Conservation (phyloP, 768 basidiomycete species). For the Melanogaster broomeanus region DNA sequence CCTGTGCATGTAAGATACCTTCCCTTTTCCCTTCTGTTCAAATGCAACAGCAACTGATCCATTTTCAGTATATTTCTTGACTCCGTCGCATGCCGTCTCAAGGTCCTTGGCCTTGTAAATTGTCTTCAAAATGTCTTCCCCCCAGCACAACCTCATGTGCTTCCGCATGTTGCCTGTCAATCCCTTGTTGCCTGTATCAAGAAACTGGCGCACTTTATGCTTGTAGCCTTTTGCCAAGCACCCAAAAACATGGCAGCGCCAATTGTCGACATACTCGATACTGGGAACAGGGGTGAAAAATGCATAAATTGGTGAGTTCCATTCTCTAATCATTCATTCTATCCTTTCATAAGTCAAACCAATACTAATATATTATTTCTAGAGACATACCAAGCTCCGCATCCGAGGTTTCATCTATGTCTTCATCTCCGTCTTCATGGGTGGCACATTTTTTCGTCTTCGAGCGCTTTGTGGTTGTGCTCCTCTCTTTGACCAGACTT, state of each 20-base stretch:
- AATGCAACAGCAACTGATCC: not conserved
- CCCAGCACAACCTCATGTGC: not conserved
- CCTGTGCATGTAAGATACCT: slow-evolving; percentile 30
- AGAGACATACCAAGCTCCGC: too few relatives aligned
- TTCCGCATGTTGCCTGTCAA: slow-evolving; percentile 1
- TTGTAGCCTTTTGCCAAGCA: not conserved
- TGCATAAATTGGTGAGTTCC: not conserved
- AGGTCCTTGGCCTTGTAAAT: not conserved
- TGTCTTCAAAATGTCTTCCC: not conserved
- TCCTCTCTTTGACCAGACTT: too few relatives aligned
- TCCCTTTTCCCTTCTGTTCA: slow-evolving; percentile 28
- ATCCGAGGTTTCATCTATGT: too few relatives aligned
- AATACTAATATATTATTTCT: too few relatives aligned
- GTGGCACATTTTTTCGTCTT: too few relatives aligned
- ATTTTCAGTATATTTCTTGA: not conserved
- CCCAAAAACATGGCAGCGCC: not conserved
- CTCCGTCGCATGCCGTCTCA: not conserved
- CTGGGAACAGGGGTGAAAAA: not conserved
- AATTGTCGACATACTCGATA: not conserved
- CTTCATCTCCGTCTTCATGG: too few relatives aligned
- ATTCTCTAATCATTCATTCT: not conserved
- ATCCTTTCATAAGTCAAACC: not conserved
- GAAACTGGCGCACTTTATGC: not conserved
- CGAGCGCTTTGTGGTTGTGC: too few relatives aligned
- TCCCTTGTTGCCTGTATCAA: not conserved